A percentile compares a stretch with the other conserved stretches of the same genome.
Evolutionary conservation across 2,329 filamentous ascomycete genomes (phyloP).

Genomic region (Ilyonectria sp.): DNA sequence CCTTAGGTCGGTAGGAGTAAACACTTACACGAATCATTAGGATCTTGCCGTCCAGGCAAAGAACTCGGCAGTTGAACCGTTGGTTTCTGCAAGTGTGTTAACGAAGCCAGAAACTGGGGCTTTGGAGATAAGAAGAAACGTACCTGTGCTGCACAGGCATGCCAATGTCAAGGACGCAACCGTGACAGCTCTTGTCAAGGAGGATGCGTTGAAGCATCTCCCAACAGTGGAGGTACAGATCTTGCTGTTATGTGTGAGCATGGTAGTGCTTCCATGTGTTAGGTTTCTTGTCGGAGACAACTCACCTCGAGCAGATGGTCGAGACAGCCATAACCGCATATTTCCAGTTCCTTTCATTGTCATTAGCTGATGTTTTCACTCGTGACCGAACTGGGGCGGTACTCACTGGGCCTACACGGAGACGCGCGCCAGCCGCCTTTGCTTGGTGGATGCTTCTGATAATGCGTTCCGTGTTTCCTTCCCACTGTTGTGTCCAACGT

Average conservation of each 20-base stretch:
- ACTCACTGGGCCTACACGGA: slow-evolving; percentile 70
- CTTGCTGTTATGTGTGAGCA: slow-evolving; percentile 74
- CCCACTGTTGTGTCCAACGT: slow-evolving; percentile 2
- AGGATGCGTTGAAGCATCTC: slow-evolving; percentile 54
- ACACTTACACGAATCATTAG: slow-evolving; percentile 70
- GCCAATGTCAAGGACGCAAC: slow-evolving; percentile 53
- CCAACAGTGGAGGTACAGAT: slow-evolving; percentile 51
- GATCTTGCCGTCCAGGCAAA: slow-evolving; percentile 72
- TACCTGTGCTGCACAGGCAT: slow-evolving; percentile 59
- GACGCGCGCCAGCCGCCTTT: slow-evolving; percentile 72
- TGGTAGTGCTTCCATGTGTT: slow-evolving; percentile 6
- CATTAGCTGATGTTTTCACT: not conserved
- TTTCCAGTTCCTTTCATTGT: slow-evolving; percentile 58
- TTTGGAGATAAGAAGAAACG: not conserved
- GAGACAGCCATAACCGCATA: slow-evolving; percentile 45
- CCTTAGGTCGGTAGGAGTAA: not conserved
- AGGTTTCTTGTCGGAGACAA: slow-evolving; percentile 29
- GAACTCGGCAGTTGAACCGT: slow-evolving; percentile 56
- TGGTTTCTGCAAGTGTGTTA: slow-evolving; percentile 58
- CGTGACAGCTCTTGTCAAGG: slow-evolving; percentile 55
- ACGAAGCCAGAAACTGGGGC: slow-evolving; percentile 33
- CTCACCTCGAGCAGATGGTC: slow-evolving; percentile 37
- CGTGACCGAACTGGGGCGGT: slow-evolving; percentile 31
- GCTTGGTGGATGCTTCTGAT: slow-evolving; percentile 73
- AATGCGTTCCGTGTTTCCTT: slow-evolving; percentile 75